Percentiles rank a stretch among this genome's conserved stretches.
Conservation (phyloP, 2,329 filamentous ascomycete genomes). For the Ceratocystis huliohia region DNA sequence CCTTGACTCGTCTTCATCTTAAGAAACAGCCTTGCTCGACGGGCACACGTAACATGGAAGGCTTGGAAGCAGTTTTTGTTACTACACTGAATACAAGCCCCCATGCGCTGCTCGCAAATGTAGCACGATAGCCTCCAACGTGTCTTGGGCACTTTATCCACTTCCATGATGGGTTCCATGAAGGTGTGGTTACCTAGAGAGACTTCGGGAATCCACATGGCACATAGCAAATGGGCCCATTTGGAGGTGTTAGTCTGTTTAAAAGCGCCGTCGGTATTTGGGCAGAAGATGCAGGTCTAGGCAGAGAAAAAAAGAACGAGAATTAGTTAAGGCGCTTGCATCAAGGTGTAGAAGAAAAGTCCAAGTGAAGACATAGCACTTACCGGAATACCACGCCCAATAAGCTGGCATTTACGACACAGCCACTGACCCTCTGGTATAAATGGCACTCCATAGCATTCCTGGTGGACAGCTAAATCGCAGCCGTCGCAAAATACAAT, state of each 20-base stretch:
- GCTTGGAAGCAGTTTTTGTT: slow-evolving; percentile 96
- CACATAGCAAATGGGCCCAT: slow-evolving; percentile 92
- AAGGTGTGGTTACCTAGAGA: slow-evolving; percentile 91
- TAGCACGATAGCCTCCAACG: slow-evolving; percentile 92
- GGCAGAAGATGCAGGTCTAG: slow-evolving; percentile 92
- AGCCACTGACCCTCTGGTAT: slow-evolving; percentile 98
- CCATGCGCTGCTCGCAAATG: slow-evolving; percentile 95
- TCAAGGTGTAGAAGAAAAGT: neutral
- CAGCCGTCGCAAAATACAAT: slow-evolving; percentile 99
- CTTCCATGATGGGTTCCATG: slow-evolving; percentile 96
- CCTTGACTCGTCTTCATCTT: slow-evolving; percentile 94
- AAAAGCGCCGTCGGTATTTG: slow-evolving; percentile 93
- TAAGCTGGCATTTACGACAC: slow-evolving; percentile 90
- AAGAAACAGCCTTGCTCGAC: slow-evolving; percentile 73
- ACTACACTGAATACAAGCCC: slow-evolving; percentile 93
- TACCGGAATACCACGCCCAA: slow-evolving; percentile 77
- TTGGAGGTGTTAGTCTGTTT: slow-evolving; percentile 94
- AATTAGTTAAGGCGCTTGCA: slow-evolving; percentile 7
- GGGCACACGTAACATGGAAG: slow-evolving; percentile 92
- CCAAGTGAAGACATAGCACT: slow-evolving; percentile 28
- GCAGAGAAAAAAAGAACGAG: neutral
- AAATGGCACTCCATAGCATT: slow-evolving; percentile 97
- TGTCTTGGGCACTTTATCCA: slow-evolving; percentile 91
- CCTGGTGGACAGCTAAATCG: slow-evolving; percentile 92
- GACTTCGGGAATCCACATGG: slow-evolving; percentile 97